These are phyloP conservation scores for Prototheca cutis DNA, from an alignment of 163 green algal species.

Conservation along the genomic window DNA sequence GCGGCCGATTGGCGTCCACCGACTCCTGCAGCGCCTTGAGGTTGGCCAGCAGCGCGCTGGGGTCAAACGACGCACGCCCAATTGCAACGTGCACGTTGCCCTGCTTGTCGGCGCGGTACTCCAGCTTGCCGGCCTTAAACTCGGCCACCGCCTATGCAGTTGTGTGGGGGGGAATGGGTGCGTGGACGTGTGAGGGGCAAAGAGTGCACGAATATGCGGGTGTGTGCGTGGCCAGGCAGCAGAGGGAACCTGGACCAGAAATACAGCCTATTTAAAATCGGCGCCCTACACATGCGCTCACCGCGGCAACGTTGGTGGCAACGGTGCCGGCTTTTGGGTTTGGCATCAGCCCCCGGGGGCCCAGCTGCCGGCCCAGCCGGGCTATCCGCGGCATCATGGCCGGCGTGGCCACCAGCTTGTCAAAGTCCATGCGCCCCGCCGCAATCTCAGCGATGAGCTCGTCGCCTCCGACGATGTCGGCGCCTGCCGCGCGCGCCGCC, in stretches of 20 bases:
- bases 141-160: slow-evolving; percentile 90
- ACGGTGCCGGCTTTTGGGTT: slow-evolving; percentile 81
- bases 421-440: slow-evolving; percentile 94
- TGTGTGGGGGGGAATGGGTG: not conserved
- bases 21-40: slow-evolving; percentile 79
- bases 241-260: no score
- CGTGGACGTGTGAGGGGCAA: no score
- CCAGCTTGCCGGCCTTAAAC: slow-evolving; percentile 98
- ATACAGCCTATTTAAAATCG: no score
- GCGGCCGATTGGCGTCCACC: slow-evolving; percentile 86
- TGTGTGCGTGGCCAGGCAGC: no score
- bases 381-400: slow-evolving; percentile 99
- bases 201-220: no score
- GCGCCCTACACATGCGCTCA: slow-evolving; percentile 13
- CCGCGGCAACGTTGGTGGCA: slow-evolving; percentile 72
- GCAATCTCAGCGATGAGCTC: slow-evolving; percentile 93
- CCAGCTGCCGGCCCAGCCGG: slow-evolving; percentile 85
- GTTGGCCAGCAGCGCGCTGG: slow-evolving; percentile 76
- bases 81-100: slow-evolving; percentile 96
- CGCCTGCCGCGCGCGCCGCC: slow-evolving; percentile 80
- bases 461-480: slow-evolving; percentile 82
- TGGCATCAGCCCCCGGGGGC: slow-evolving; percentile 79
- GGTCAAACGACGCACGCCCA: slow-evolving; percentile 80
- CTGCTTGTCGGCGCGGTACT: slow-evolving; percentile 95
- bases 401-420: slow-evolving; percentile 96